Conservation (phyloP, 257 asterid genomes). For the Linderniella brevidens region DNA sequence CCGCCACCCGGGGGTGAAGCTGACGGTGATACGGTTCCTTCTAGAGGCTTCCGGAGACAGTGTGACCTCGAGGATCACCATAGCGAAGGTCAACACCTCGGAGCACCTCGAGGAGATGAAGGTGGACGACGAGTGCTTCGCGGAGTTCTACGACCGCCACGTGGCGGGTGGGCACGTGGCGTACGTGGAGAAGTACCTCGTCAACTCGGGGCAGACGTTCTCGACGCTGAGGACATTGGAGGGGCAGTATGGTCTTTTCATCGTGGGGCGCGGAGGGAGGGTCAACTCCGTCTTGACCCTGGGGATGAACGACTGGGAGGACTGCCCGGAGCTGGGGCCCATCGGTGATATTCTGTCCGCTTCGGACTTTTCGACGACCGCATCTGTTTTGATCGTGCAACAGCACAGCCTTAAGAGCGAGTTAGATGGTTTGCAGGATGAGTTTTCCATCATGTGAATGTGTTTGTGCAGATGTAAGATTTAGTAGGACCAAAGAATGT, state of each 20-base stretch:
- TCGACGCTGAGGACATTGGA: slow-evolving; percentile 64
- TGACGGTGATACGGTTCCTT: slow-evolving; percentile 72
- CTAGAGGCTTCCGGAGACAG: slow-evolving; percentile 54
- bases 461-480: too few relatives aligned
- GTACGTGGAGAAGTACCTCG: slow-evolving; percentile 74
- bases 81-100: slow-evolving; percentile 46
- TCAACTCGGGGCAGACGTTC: slow-evolving; percentile 76
- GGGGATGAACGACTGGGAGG: slow-evolving; percentile 98
- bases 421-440: slow-evolving; percentile 80
- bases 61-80: slow-evolving; percentile 46
- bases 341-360: slow-evolving; percentile 86
- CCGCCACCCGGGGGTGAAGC: slow-evolving; percentile 65
- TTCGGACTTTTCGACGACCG: slow-evolving; percentile 55
- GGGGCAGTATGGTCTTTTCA: slow-evolving; percentile 72
- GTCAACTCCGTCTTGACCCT: slow-evolving; percentile 62
- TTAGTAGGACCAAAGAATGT: too few relatives aligned
- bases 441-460: slow-evolving; percentile 76
- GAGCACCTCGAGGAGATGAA: slow-evolving; percentile 87
- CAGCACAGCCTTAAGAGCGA: slow-evolving; percentile 77
- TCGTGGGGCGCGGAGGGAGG: slow-evolving; percentile 79
- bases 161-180: slow-evolving; percentile 87
- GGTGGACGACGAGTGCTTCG: slow-evolving; percentile 73
- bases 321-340: slow-evolving; percentile 90
- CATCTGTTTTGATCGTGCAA: slow-evolving; percentile 75
- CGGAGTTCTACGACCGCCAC: slow-evolving; percentile 65